These are phyloP conservation scores for Escallonia herrerae DNA, from an alignment of 129 eudicot genomes.

Conservation along the genomic window DNA sequence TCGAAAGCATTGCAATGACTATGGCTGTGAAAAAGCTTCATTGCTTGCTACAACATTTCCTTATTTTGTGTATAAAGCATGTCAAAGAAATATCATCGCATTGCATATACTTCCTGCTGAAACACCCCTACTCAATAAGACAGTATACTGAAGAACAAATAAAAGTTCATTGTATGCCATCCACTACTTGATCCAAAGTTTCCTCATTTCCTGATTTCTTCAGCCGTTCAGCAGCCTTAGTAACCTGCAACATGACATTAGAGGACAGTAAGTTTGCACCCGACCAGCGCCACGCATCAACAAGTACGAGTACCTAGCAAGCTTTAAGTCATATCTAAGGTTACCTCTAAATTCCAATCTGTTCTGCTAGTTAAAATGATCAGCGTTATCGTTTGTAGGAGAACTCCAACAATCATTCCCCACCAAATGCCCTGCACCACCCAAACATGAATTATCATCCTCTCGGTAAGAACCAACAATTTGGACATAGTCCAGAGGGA, in stretches of 20 bases:
- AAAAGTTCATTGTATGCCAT: not conserved
- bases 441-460: not conserved
- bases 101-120: no score
- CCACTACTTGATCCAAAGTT: not conserved
- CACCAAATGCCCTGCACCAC: conserved; percentile 33
- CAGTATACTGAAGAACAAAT: no score
- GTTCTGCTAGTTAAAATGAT: conserved; percentile 25
- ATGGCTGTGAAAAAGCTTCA: no score
- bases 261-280: not conserved
- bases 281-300: not conserved
- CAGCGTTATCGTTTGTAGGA: conserved; percentile 22
- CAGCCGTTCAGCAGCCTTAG: conserved; percentile 14
- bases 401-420: conserved; percentile 30
- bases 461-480: not conserved
- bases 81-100: no score
- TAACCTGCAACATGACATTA: not conserved
- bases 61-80: no score
- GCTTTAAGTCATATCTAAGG: not conserved
- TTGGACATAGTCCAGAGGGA: conserved; percentile 1
- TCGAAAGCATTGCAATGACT: no score
- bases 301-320: not conserved
- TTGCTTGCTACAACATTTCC: no score
- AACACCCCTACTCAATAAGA: no score
- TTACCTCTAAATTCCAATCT: conserved; percentile 28
- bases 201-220: not conserved